Percentiles rank a stretch among this genome's conserved stretches.
These are phyloP conservation scores for Apiospora pterosperma DNA, from an alignment of 2,329 filamentous ascomycete genomes.

Conservation along the genomic window DNA sequence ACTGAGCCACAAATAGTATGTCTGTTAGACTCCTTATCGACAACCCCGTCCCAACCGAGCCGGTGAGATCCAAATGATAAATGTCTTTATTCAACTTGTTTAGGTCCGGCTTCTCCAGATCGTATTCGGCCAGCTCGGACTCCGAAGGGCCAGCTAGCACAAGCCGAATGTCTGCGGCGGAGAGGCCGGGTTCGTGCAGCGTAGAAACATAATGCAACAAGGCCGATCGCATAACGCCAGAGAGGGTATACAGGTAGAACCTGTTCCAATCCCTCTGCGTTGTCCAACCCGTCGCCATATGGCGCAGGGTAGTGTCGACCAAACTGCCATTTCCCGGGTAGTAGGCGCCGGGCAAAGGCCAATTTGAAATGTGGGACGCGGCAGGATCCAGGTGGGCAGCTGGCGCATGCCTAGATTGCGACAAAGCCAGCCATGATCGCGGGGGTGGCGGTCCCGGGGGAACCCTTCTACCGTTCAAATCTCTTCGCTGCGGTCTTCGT, in stretches of 20 bases:
- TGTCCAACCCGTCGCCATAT: conserved; percentile 52
- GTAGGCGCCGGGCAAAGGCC: conserved; percentile 41
- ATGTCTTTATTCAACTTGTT: conserved; percentile 41
- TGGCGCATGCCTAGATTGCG: conserved; percentile 26
- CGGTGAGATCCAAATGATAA: conserved; percentile 51
- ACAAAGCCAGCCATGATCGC: conserved; percentile 49
- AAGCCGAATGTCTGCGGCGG: conserved; percentile 45
- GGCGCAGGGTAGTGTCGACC: conserved; percentile 47
- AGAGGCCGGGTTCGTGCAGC: conserved; percentile 42
- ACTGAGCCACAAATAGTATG: conserved; percentile 37
- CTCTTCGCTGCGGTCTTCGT: conserved; percentile 41
- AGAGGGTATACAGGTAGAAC: conserved; percentile 54
- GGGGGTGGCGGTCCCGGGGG: conserved; percentile 59
- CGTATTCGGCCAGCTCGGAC: conserved; percentile 24
- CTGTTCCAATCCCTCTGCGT: conserved; percentile 53
- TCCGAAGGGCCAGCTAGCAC: conserved; percentile 27
- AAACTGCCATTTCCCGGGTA: conserved; percentile 45
- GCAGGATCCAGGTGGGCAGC: conserved; percentile 13
- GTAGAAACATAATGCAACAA: conserved; percentile 49
- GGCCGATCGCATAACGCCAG: conserved; percentile 48
- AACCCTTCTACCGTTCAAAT: conserved; percentile 44
- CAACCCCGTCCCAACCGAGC: conserved; percentile 48
- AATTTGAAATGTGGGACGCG: conserved; percentile 16
- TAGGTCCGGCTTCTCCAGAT: conserved; percentile 22
- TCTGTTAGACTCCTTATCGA: conserved; percentile 49